Base-by-base conservation (phyloP, 257 asterid species). In the Salvia rosmarinus region DNA sequence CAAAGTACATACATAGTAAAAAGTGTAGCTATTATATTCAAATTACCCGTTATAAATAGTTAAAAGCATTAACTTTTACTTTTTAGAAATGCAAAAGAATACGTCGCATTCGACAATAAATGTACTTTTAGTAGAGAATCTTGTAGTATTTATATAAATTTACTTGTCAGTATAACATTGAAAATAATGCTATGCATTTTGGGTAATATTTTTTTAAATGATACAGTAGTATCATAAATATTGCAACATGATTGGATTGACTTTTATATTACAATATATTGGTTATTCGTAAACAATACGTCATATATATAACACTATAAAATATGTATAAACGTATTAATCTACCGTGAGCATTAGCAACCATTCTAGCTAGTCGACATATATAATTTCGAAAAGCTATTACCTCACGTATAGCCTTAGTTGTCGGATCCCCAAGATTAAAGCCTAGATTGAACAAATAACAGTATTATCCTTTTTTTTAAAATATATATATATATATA, bases 1-100 rank as follows among this genome's bases (percentile, higher is more conserved):
- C n/a, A 14, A 1, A 28, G 49, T 35, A 39, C 30, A 25, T 25
- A 25, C 30, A 25, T 25, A 39, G 17, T 39, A 19, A 8, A n/a
- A 35, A 9, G 3, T 34, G 28, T 11, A 25, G 63, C 62, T 58
- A 7, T n/a, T 58, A n/a, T 7, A 3, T 60, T 28, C 47, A 30
- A 32, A 58, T 60, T 35, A 60, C 47, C 65, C 6, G 65, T 59
- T 23, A 66, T 4, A 65, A n/a, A 49, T 16, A 42, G 12, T 14
- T 58, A 32, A 30, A 30, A 5, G 25, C 20, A 11, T 43, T 43
- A 1, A 43, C 49, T 9, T 12, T 55, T 30, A 4, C 34, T 17
- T 30, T 35, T 59, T n/a, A 14, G 11, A 4, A 14, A 59, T 23
- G 46, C 46, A 32, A 14, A 57, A 30, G 13, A 30, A 0, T 30